Base-by-base conservation (phyloP, 768 basidiomycete species). In the Obba rivulosa region DNA sequence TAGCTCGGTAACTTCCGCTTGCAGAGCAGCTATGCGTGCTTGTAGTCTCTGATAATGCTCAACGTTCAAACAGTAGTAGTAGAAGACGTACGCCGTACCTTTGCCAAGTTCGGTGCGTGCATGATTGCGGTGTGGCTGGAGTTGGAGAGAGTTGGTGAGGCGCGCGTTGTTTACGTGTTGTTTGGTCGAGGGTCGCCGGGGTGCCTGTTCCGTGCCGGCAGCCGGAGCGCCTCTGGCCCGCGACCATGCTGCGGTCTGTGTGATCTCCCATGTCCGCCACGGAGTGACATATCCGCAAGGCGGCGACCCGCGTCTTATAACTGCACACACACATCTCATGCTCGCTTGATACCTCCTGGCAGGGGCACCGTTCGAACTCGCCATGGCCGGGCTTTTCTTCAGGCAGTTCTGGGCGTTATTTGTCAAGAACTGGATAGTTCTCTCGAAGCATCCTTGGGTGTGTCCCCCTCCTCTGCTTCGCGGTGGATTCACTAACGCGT, bases 401-500 rank as follows among this genome's bases (percentile, higher is more conserved):
- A 71, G 76, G 24, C 85, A 87, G 66, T 74, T 83, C 47, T 62
- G 65, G 3, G 79, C 77, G 2, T 64, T 87, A 18, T 74, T 78
- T 47, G 76, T 79, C 77, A 87, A 87, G 70, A 87, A 87, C 54
- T 85, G 81, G 81, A 85, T 87, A 37, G 71, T 85, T 0, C 69
- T 86, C 23, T 79, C 75, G 20, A 83, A 78, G 58, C 81, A 83
- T 62, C 74, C 80, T 44, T 63, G 83, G 59, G 83, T 85, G 57
- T 61, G 81, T 70, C 20, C 28, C 16, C 22, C 5, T 2, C 5
- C 20, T 16, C 3, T 14, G 24, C 28, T 16, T 16, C 7, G 18
- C 3, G 38, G 20, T 39, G 48, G 35, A 34, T 34, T 48, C 25
- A n/a, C 37, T 20, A 3, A 42, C 20, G n/a, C 38, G 21, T 18